Conservation (phyloP, 1,139 yeast genomes). For the Scheffersomyces insectosa region DNA sequence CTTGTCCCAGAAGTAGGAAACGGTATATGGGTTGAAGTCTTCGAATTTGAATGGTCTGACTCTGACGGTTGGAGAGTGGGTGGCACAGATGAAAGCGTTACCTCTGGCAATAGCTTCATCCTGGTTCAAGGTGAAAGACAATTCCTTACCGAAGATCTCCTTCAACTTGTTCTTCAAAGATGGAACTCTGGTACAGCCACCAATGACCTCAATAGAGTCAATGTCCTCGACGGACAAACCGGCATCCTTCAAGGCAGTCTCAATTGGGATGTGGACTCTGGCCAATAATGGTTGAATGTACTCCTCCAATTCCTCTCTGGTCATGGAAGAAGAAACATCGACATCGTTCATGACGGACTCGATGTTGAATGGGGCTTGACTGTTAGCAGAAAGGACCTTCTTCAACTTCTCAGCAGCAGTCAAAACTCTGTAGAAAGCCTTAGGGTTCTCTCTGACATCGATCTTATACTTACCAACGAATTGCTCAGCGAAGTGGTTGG, state of each 20-base stretch:
- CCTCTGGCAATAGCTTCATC: slow-evolving; percentile 99
- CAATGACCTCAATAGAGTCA: slow-evolving; percentile 91
- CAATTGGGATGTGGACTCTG: slow-evolving; percentile 75
- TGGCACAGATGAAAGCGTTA: slow-evolving; percentile 98
- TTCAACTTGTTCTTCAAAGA: slow-evolving; percentile 77
- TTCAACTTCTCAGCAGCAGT: slow-evolving; percentile 91
- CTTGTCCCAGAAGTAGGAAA: slow-evolving; percentile 93
- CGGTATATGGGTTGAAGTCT: slow-evolving; percentile 89
- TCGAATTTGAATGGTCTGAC: slow-evolving; percentile 98
- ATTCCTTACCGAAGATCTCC: slow-evolving; percentile 80
- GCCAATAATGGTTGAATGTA: slow-evolving; percentile 79
- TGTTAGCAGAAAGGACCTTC: slow-evolving; percentile 95
- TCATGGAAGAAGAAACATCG: slow-evolving; percentile 87
- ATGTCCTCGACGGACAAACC: slow-evolving; percentile 69
- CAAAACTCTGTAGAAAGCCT: slow-evolving; percentile 92
- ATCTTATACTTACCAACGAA: slow-evolving; percentile 91
- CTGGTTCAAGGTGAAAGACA: slow-evolving; percentile 95
- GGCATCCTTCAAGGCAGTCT: slow-evolving; percentile 79
- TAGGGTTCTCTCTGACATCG: slow-evolving; percentile 85
- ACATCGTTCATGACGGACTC: slow-evolving; percentile 97
- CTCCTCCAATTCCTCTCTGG: slow-evolving; percentile 92
- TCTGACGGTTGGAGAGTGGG: slow-evolving; percentile 98
- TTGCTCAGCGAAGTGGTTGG: slow-evolving; percentile 92
- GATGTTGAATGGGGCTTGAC: slow-evolving; percentile 90
- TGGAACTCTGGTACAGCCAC: slow-evolving; percentile 99